phyloP scores from a whole-genome alignment of 2,329 filamentous ascomycete genomes.

The Uncinocarpus reesii region DNA sequence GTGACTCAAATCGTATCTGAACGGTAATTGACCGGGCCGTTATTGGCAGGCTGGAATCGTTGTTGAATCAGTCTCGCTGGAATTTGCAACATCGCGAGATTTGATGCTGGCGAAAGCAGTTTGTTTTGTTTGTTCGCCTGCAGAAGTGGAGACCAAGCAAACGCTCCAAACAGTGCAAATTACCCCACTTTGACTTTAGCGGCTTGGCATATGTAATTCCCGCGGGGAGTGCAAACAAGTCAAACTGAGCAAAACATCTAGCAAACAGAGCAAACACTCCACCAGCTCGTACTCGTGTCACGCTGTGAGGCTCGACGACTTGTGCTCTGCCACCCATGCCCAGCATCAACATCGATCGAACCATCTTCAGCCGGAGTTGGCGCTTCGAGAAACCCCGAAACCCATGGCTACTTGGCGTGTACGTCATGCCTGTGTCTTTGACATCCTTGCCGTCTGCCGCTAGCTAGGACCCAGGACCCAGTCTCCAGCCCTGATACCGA shows the following conservation, averaged over 20 bases:
- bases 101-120: background rate
- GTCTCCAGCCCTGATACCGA: background rate
- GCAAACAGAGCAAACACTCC: background rate
- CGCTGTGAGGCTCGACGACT: background rate
- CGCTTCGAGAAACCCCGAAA: background rate
- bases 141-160: background rate
- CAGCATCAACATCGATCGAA: no score
- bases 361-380: background rate
- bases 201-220: background rate
- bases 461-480: background rate
- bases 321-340: no score
- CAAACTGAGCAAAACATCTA: background rate
- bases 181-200: background rate
- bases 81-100: no score
- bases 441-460: background rate
- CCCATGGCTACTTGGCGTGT: background rate
- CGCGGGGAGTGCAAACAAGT: background rate
- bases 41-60: no score
- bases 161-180: background rate
- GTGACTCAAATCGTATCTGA: no score
- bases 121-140: background rate
- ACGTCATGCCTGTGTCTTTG: constrained; percentile 5
- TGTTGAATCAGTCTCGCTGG: no score
- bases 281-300: background rate
- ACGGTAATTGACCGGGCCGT: no score